Conservation (phyloP, 805 yeast genomes). For the Yueomyces sinensis region DNA sequence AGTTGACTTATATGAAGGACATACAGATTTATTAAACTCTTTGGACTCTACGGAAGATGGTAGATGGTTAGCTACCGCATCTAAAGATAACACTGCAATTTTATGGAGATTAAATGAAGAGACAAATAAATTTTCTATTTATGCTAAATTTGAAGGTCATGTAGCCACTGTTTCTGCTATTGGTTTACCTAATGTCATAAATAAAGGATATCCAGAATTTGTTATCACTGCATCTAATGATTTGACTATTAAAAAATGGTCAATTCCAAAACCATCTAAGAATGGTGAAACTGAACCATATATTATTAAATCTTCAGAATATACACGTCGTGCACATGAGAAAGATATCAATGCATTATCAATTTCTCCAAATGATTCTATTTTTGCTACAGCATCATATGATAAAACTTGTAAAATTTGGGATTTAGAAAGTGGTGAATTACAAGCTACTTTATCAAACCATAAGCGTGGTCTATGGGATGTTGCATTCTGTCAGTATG, state of each 20-base stretch:
- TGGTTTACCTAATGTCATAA: constrained; percentile 47
- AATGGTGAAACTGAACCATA: constrained; percentile 9
- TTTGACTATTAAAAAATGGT: constrained; percentile 78
- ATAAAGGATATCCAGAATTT: constrained; percentile 41
- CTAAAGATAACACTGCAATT: constrained; percentile 77
- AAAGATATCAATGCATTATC: constrained; percentile 88
- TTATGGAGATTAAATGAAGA: constrained; percentile 59
- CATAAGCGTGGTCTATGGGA: constrained; percentile 96
- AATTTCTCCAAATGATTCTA: constrained; percentile 78
- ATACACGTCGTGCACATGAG: constrained; percentile 92
- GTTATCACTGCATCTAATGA: constrained; percentile 76
- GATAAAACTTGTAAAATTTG: constrained; percentile 87
- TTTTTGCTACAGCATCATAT: constrained; percentile 86
- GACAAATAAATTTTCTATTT: constrained; percentile 27
- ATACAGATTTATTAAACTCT: constrained; percentile 70
- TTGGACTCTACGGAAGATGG: constrained; percentile 74
- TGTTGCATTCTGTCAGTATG: constrained; percentile 67
- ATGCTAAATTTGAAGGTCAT: constrained; percentile 72
- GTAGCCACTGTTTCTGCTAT: constrained; percentile 78
- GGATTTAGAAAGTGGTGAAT: constrained; percentile 79
- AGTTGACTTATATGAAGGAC: constrained; percentile 62
- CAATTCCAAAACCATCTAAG: constrained; percentile 38
- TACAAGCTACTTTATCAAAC: constrained; percentile 70
- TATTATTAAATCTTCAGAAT: constrained; percentile 51
- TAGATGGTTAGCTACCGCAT: constrained; percentile 79